Evolutionary conservation across 1,284 basidiomycete species (phyloP).

Genomic region (Moesziomyces globuligerus): DNA sequence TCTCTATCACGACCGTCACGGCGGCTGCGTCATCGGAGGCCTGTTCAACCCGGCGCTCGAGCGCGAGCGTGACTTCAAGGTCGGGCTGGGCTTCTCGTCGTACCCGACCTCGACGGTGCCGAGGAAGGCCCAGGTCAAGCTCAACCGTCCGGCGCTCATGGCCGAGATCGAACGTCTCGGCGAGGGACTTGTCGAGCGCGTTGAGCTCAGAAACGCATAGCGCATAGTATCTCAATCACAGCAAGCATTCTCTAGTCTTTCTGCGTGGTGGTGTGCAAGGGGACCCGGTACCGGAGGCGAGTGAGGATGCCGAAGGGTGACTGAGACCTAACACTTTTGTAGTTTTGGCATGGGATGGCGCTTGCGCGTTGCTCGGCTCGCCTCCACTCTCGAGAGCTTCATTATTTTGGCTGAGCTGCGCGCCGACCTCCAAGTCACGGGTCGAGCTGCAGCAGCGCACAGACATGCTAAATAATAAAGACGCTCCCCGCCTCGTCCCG

Average conservation of each 20-base stretch:
- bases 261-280: not conserved
- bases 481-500: not conserved
- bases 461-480: too few relatives aligned
- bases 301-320: too few relatives aligned
- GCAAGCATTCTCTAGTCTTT: not conserved
- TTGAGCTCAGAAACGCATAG: conserved; percentile 22
- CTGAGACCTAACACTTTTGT: not conserved
- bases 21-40: conserved; percentile 80
- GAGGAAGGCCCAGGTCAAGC: conserved; percentile 68
- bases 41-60: conserved; percentile 81
- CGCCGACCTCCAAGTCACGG: not conserved
- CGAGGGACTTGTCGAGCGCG: conserved; percentile 73
- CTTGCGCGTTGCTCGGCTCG: not conserved
- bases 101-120: conserved; percentile 11
- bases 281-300: too few relatives aligned
- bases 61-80: conserved; percentile 76
- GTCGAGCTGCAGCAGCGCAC: not conserved
- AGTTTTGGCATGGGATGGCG: not conserved
- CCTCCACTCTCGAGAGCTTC: not conserved
- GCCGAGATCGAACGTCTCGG: conserved; percentile 84
- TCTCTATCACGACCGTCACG: conserved; percentile 85
- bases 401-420: not conserved
- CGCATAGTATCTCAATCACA: not conserved
- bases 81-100: conserved; percentile 81
- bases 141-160: conserved; percentile 79